A percentile compares a stretch with the other conserved stretches of the same genome.
Conservation (phyloP, 2,329 filamentous ascomycete species). For the Sphaerulina vaccinii region DNA sequence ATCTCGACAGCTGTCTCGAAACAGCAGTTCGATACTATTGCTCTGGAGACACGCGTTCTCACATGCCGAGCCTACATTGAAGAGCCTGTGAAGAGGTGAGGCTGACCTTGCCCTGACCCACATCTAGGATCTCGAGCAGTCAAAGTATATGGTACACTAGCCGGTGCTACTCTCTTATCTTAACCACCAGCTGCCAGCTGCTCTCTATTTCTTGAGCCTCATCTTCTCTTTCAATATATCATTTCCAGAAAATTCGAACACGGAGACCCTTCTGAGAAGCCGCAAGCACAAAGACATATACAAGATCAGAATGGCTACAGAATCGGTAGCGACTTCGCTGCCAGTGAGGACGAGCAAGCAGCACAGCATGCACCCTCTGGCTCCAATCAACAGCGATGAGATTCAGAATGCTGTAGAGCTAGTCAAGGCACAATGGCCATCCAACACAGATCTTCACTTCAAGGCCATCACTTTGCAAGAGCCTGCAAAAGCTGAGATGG, state of each 20-base stretch:
- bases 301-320: constrained; percentile 25
- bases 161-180: neutral
- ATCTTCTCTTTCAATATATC: neutral
- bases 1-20: neutral
- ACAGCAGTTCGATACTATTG: neutral
- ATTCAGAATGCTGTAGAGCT: constrained; percentile 53
- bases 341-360: constrained; percentile 30
- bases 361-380: constrained; percentile 54
- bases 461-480: constrained; percentile 59
- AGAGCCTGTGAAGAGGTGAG: neutral
- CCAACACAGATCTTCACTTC: constrained; percentile 57
- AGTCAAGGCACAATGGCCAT: constrained; percentile 56
- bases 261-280: neutral
- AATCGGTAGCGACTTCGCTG: constrained; percentile 24
- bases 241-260: neutral
- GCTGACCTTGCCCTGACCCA: no score
- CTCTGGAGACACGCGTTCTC: neutral
- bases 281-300: constrained; percentile 1
- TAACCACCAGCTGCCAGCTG: neutral
- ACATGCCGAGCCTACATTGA: no score
- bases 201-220: neutral
- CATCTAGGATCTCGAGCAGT: neutral
- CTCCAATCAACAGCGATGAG: constrained; percentile 58
- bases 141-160: neutral
- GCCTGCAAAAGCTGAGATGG: constrained; percentile 35